Evolutionary conservation across 257 asterid genomes (phyloP), one percentile per base, ranked within the genome.

Genomic region (Salvia hispanica): DNA sequence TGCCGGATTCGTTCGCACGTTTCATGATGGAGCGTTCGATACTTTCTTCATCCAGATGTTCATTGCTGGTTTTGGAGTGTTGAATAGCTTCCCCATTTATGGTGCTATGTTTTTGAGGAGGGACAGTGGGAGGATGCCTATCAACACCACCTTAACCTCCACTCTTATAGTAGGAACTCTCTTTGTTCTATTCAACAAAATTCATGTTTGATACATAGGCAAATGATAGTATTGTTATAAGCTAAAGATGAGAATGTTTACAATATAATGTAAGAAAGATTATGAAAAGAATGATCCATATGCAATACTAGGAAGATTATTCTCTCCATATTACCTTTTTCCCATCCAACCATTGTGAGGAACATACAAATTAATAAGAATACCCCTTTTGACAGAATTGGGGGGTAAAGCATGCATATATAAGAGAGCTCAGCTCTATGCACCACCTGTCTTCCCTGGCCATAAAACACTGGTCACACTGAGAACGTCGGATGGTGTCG

Each of bases 71-170:
- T 90, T 87, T 74, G 91, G 79, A n/a, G 80, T 75, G 48, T 9
- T 77, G 74, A 90, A 87, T 74, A 59, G 88, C 66, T 71, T 79
- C 53, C 93, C 95, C 0, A 21, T 87, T 7, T 87, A 80, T 67
- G 86, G 53, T 73, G 95, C 77, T 16, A 87, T 90, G 90, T 56
- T 79, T 46, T 16, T 76, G 8, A 85, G 93, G 76, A 63, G 77
- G 6, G 93, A 87, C 67, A 69, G 77, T 40, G 91, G 96, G 36
- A 87, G 60, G 64, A 81, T 90, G 80, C 87, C 88, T 3, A 43
- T 58, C 21, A 80, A 64, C 42, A 85, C 78, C 45, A 81, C 79
- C 4, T 10, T 75, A 58, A 58, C 74, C 45, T 80, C 86, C 1
- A n/a, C 57, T 63, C 36, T 70, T 56, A 28, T 79, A 36, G 79